Evolutionary conservation across 1,139 yeast genomes (phyloP), one percentile per base, ranked within the genome.

Genomic region (Torulaspora pretoriensis): DNA sequence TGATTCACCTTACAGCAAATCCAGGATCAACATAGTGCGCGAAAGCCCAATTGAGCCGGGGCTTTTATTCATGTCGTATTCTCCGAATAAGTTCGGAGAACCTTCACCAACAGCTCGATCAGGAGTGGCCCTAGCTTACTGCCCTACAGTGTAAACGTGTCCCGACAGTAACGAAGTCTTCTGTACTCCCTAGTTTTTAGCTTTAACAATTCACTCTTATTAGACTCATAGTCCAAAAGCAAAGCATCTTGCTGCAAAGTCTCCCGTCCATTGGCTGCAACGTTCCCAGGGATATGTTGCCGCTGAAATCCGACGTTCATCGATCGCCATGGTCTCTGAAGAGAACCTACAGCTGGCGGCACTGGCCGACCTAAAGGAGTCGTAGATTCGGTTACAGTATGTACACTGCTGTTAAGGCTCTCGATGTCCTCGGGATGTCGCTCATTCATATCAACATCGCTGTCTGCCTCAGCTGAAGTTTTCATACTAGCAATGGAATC

Each of bases 381-480:
- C 10, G 39, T 27, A 2, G 47, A 23, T 12, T 53, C 59, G 7
- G 45, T 40, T 22, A 47, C 42, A 3, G 54, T 52, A 22, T 50
- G 46, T 2, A 57, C 42, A 43, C 61, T 57, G 26, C 61, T 59
- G n/a, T 46, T 46, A 4, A 52, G 40, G 37, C 61, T 59, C 12
- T 51, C 61, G 14, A 44, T 28, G 13, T 54, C 59, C 29, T 44
- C 50, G 3, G 43, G 34, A 8, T 45, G 45, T 34, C 49, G 39
- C 19, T 47, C 48, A 19, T 47, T 56, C 62, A 60, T 60, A 28
- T 59, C 63, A 1, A 59, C 54, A 37, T 61, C 66, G 35, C 64
- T 59, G 6, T 48, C 53, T 23, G 48, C 50, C 30, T 51, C 51
- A 13, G 46, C 43, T 8, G 59, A 55, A 2, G 47, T 44, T 8